Base-by-base conservation (phyloP, 345 rosid genomes). In the Streptanthus diversifolius region DNA sequence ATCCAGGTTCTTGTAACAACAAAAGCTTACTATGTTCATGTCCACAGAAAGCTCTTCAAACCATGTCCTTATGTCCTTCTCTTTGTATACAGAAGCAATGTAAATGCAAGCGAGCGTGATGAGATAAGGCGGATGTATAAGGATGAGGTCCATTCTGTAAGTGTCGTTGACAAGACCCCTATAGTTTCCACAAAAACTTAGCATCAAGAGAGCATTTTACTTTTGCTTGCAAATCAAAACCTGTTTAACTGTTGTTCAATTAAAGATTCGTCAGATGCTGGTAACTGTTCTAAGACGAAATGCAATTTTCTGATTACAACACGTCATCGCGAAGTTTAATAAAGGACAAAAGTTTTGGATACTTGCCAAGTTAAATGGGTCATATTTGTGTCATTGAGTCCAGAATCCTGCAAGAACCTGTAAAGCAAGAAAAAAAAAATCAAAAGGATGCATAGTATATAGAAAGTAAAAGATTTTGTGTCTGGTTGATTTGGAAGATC, bases 131-230 rank as follows among this genome's bases (percentile, higher is more conserved):
- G 97, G 95, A 64, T 95, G 93, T 41, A 81, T 79, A 40, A 95
- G 99, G 81, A 91, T 88, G 13, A 91, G 88, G 70, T 95, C 99
- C 96, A 85, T 89, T 89, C 77, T 89, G 87, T 91, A 95, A 5
- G 99, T 95, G 77, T 95, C 99, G 66, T 95, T 95, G 60, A 90
- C 87, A 60, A 95, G 84, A 57, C 99, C 99, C 99, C 99, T 95
- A 63, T 10, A 87, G 13, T 41, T 70, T 62, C 63, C 74, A 79
- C 62, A 35, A 56, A 35, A 40, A 45, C 24, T 27, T 39, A 48
- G 68, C 14, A 48, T 57, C 45, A 74, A 59, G 13, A 37, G 62
- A 33, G 10, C 49, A 25, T 56, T 32, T 65, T 24, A 63, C 41
- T 40, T 17, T 29, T 13, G 52, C 41, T 25, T 48, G 41, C 55